phyloP scores from a whole-genome alignment of 495 filamentous ascomycete species.

The Daldinia bambusicola region DNA sequence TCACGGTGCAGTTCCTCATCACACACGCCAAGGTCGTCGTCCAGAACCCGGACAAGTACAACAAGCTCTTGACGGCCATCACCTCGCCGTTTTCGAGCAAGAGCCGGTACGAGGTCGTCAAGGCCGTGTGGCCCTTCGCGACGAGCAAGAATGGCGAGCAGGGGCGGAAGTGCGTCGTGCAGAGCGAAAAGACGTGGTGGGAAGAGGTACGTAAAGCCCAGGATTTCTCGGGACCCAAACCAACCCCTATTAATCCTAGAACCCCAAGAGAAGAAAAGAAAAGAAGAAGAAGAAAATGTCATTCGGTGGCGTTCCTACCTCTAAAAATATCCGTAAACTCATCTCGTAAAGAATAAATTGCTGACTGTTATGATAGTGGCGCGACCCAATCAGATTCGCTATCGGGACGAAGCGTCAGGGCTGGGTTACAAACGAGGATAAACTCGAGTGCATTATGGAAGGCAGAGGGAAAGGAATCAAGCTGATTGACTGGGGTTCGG shows the following conservation, averaged over 20 bases:
- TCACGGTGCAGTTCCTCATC: constrained; percentile 61
- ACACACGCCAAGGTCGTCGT: constrained; percentile 60
- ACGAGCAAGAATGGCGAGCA: constrained; percentile 52
- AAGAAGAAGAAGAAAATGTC: no score
- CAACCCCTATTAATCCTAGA: not conserved
- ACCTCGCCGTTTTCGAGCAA: constrained; percentile 56
- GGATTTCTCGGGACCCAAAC: not conserved
- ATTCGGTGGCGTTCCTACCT: not conserved
- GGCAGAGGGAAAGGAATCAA: constrained; percentile 46
- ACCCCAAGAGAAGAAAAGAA: not conserved
- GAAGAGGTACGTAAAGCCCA: constrained; percentile 41
- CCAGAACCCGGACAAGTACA: constrained; percentile 55
- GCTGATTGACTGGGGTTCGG: constrained; percentile 56
- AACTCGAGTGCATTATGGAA: constrained; percentile 61
- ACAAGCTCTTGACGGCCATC: constrained; percentile 57
- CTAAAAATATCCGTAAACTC: not conserved
- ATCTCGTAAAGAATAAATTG: not conserved
- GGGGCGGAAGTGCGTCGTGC: constrained; percentile 55
- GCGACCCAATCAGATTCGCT: constrained; percentile 54
- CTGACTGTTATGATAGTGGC: constrained; percentile 47
- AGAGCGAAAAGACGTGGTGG: constrained; percentile 66
- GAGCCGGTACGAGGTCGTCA: constrained; percentile 61
- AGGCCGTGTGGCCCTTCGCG: constrained; percentile 61
- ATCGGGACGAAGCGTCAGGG: constrained; percentile 57
- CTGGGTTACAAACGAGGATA: constrained; percentile 64